Evolutionary conservation across 2,329 filamentous ascomycete genomes (phyloP).

Genomic region (Pseudocercospora eumusae): DNA sequence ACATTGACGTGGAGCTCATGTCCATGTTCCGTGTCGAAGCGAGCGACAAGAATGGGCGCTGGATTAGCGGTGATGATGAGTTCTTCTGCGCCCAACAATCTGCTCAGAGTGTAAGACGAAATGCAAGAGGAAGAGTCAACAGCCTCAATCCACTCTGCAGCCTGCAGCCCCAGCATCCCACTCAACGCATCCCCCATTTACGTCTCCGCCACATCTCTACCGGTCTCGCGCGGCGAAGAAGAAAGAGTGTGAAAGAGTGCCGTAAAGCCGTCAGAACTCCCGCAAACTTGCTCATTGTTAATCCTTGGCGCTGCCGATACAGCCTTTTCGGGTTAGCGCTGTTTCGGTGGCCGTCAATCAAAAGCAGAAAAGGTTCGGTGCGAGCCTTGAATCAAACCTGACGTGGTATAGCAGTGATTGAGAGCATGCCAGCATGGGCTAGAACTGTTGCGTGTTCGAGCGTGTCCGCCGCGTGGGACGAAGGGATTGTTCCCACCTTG

Average conservation of each 20-base stretch:
- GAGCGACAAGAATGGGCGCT: background rate
- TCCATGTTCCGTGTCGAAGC: constrained; percentile 10
- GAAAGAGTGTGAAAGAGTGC: constrained; percentile 2
- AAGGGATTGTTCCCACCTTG: constrained; percentile 8
- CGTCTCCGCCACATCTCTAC: background rate
- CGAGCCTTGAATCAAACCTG: background rate
- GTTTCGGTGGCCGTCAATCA: background rate
- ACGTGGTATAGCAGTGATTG: background rate
- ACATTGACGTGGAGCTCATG: constrained; percentile 13
- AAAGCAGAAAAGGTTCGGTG: constrained; percentile 2
- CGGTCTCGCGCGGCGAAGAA: background rate
- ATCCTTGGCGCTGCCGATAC: constrained; percentile 8
- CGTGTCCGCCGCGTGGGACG: constrained; percentile 7
- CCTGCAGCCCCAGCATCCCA: constrained; percentile 4
- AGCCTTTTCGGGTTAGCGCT: background rate
- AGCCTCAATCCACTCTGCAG: constrained; percentile 13
- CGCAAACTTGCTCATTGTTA: constrained; percentile 17
- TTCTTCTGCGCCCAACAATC: constrained; percentile 6
- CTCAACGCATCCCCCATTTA: background rate
- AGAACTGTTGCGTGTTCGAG: constrained; percentile 8
- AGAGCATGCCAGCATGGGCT: no score
- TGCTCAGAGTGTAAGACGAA: constrained; percentile 11
- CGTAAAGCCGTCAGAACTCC: constrained; percentile 2
- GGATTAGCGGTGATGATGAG: background rate
- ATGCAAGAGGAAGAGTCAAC: constrained; percentile 7